Evolutionary conservation across 192 early-diverging fungal species (phyloP).

Genomic region (Dimargaris xerosporica): DNA sequence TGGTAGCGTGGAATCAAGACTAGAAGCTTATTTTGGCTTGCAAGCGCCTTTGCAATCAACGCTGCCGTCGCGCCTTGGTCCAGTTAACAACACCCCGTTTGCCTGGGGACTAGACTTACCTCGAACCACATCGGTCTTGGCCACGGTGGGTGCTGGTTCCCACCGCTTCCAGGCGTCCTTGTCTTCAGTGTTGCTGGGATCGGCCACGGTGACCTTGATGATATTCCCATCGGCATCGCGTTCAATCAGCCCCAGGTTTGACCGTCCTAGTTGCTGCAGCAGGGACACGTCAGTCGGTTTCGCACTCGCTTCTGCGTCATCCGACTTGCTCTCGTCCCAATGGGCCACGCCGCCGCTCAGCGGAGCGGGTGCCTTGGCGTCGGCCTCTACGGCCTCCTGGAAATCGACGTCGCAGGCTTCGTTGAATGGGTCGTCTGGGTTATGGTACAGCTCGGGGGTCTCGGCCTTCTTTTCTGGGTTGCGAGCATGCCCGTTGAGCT

Average conservation of each 20-base stretch:
- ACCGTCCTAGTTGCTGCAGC: constrained; percentile 34
- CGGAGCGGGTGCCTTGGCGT: neutral
- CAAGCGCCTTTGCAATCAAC: too few relatives aligned
- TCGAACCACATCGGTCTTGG: neutral
- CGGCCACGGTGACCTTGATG: constrained; percentile 44
- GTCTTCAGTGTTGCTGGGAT: constrained; percentile 22
- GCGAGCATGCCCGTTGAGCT: constrained; percentile 34
- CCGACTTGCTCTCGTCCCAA: neutral
- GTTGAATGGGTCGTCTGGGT: constrained; percentile 9
- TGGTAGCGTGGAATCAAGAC: too few relatives aligned
- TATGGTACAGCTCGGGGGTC: constrained; percentile 1
- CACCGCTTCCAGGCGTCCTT: neutral
- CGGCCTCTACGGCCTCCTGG: constrained; percentile 3
- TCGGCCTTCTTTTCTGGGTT: neutral
- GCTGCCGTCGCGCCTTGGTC: too few relatives aligned
- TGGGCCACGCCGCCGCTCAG: constrained; percentile 16
- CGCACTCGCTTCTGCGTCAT: constrained; percentile 6
- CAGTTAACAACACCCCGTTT: too few relatives aligned
- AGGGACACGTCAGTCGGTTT: constrained; percentile 31
- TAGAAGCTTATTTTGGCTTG: too few relatives aligned
- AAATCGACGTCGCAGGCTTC: constrained; percentile 3
- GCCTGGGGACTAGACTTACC: too few relatives aligned
- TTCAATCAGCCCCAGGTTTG: constrained; percentile 65
- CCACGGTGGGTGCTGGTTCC: neutral
- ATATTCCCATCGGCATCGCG: constrained; percentile 64